Base-by-base conservation (phyloP, 306 rosid species). In the Datisca glomerata region DNA sequence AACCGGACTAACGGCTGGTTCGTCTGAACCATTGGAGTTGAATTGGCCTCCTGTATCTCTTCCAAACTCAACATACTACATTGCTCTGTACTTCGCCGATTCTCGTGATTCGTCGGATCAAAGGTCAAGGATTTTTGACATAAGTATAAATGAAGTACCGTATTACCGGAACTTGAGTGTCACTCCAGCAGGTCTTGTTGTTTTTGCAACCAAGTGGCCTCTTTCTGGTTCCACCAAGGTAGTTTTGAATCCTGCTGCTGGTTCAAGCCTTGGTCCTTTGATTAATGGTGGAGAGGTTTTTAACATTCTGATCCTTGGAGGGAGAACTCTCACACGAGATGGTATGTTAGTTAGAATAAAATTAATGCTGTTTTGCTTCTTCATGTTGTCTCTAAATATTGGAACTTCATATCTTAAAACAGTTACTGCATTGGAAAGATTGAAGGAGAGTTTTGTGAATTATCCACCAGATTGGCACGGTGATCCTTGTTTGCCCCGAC, bases 241-340 rank as follows among this genome's bases (percentile, higher is more conserved):
- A 57, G 77, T 75, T 45, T 50, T 91, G 62, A 84, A 78, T 41
- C 82, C 82, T 42, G 43, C 69, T 48, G 34, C 64, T 21, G 57
- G 38, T 44, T 91, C 94, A 42, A 60, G 60, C 10, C 38, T 50
- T 36, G 94, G 86, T 43, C 94, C 96, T 34, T 36, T 62, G 66
- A 80, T 91, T 69, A 84, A 73, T 62, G 96, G 81, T 0, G 96
- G 94, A 2, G 96, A 84, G 70, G 40, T 75, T 46, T 91, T 84
- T 58, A 41, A 59, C 16, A 56, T 75, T 57, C 54, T 80, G 55
- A 28, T 65, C 31, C 75, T 91, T 21, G 78, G 60, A 62, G 86
- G 78, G 68, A 70, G 56, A 71, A 91, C 98, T 54, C 41, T 21
- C 11, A 78, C 83, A 50, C 70, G 85, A 41, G 98, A 91, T 55